Evolutionary conservation across 2,329 filamentous ascomycete genomes (phyloP), one percentile per base, ranked within the genome.

Genomic region (Cercospora sp.): DNA sequence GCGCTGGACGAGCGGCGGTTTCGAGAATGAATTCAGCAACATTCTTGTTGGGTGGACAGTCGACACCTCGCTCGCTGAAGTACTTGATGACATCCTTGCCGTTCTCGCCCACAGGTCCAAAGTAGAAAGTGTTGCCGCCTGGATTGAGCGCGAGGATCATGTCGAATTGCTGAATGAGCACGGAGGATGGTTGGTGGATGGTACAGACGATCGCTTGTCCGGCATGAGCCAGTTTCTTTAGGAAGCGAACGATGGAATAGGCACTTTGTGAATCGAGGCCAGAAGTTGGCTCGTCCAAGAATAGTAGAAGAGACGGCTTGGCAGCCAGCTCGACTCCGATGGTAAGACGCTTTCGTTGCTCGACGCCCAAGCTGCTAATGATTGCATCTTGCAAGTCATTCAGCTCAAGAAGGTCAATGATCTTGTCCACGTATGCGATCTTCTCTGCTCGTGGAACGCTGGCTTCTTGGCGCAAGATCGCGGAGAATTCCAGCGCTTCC

Each of bases 301-400:
- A 92, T 7, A 92, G 82, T 2, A 91, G 81, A 0, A 91, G 82
- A 48, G 84, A 86, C 0, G 90, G 90, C 74, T 90, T 88, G 2
- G 90, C 89, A 6, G 89, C 90, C 9, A 92, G 81, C 75, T 92
- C 90, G 2, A 92, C 90, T 67, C 89, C 90, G 64, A 92, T 92
- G 0, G 90, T 92, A 2, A 92, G 81, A 65, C 90, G 84, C 79
- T 92, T 92, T 73, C 88, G 85, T 78, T 91, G 87, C 78, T 91
- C 89, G 7, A 91, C 88, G 3, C 88, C 87, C 10, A 91, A 81
- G 60, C 85, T 88, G 31, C 82, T 82, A 58, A 92, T 85, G 33
- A 92, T 82, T 12, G 89, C 89, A 74, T 92, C 89, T 73, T 90
- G 85, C 40, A 91, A 84, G 31, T 90, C 85, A 16, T 86, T 81